Base-by-base conservation (phyloP, 768 basidiomycete species). In the Gautieria morchelliformis region DNA sequence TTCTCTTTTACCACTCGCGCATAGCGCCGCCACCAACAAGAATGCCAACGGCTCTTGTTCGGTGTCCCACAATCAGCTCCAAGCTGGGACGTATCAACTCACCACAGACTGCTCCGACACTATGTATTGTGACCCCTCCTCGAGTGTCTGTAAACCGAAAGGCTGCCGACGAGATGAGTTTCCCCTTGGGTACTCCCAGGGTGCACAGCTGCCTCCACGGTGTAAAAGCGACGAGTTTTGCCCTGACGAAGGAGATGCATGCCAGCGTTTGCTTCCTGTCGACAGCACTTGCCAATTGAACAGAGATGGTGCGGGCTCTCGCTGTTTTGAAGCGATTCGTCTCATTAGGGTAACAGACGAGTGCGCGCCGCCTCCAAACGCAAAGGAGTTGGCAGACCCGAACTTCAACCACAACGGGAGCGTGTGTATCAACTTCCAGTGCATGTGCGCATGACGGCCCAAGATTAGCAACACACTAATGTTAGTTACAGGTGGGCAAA, bases 231-330 rank as follows among this genome's bases (percentile, higher is more conserved):
- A 80, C 19, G 66, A 79, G 64, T 93, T 93, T 68, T 93, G 91
- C 68, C 89, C 89, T 0, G 90, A 93, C 64, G 93, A 93, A 71
- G 81, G 80, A 59, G 82, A 83, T 61, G 72, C 68, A 8, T 94
- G 91, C 71, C 79, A 84, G 64, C 61, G 70, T 5, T 62, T 84
- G 35, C 72, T 87, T 15, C 56, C 78, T 1, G 81, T 89, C 3
- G 83, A 76, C 27, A 84, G 81, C 60, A 66, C 77, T 30, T 93
- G 91, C 71, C 90, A 93, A 69, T 79, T 93, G 59, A 87, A 93
- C 66, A 83, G 91, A 53, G 91, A 93, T 69, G 89, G 91, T 88
- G 59, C 55, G 76, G 33, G 46, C 7, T 37, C 48, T 19, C 50
- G 15, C 47, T 42, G 42, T 22, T 48, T 33, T 42, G 41, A 53